Base-by-base conservation (phyloP, 306 rosid species). In the Lagenaria siceraria region DNA sequence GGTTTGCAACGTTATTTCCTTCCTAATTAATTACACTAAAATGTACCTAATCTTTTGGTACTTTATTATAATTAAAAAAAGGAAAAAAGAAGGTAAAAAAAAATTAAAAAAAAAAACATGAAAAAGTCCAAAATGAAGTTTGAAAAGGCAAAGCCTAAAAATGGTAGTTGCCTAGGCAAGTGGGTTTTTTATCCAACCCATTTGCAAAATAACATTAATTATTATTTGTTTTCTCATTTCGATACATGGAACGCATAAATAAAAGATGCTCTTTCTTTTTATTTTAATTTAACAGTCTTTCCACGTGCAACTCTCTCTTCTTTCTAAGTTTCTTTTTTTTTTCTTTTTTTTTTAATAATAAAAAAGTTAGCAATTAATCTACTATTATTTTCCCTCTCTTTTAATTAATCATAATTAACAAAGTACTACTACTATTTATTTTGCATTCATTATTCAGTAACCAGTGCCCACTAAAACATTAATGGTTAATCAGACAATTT, bases 241-340 rank as follows among this genome's bases (percentile, higher is more conserved):
- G 52, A 66, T 66, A 52, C 46, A 64, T 33, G 13, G 46, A 18
- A 33, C 6, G 17, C 3, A 66, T 14, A n/a, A 66, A 65, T 31
- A 35, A 65, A 66, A 68, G 74, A 68, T 42, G 74, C 74, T 68
- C 8, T 51, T 51, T 51, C 55, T 17, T 21, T 38, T 68, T 6
- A 15, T 40, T 42, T 22, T 68, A 4, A 68, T 19, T 68, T 38
- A 36, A 62, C 3, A n/a, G 53, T 40, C n/a, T 40, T 68, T 24
- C 54, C 74, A 68, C 74, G 74, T 68, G 74, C 74, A 38, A 68
- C 52, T 38, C 74, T 68, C 74, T 68, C 74, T 68, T 68, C 54
- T 42, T 53, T 51, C 55, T 51, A 51, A 49, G 48, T 7, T 9
- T 7, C 7, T 38, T 38, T 8, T 36, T 36, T 5, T 36, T 36